Base-by-base conservation (phyloP, 805 yeast species). In the Saturnispora saitoi region DNA sequence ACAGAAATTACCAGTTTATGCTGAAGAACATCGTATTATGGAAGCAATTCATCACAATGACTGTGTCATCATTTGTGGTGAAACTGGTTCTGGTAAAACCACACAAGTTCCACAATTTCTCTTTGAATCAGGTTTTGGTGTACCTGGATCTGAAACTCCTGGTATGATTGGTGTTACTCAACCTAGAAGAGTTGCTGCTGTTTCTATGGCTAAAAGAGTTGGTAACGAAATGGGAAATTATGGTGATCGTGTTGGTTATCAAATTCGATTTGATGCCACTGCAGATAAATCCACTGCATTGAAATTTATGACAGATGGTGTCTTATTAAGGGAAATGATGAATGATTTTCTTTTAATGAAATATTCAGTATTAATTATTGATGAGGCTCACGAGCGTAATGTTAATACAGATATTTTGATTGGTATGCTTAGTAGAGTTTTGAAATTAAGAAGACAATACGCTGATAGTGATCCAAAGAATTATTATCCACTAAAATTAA, bases 101-200 rank as follows among this genome's bases (percentile, higher is more conserved):
- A 93, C 99, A 0, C 99, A 93, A 67, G 90, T 93, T 4, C 99
- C 99, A 0, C 99, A 93, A 63, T 93, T 93, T 59, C 67, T 93
- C 41, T 88, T 81, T 60, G 99, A 93, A 66, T 79, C 95, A 0
- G 98, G 98, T 1, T 91, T 83, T 61, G 97, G 96, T 4, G 64
- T 68, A 40, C 56, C 62, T 6, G 72, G 74, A 7, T 69, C 79
- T 6, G 79, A 78, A 7, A 78, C 80, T 11, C 91, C 96, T 0
- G 98, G 98, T 1, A 84, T 91, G 90, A 87, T 93, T 58, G 99
- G 97, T 49, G 74, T 93, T 22, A 93, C 99, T 0, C 99, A 93
- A 67, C 96, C 96, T 2, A 77, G 96, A 73, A 77, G 96, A 67
- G 96, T 87, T 49, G 96, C 96, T 4, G 95, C 96, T 1, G 89